phyloP scores from a whole-genome alignment of 2,329 filamentous ascomycete genomes.

The Fusarium staphyleae region DNA sequence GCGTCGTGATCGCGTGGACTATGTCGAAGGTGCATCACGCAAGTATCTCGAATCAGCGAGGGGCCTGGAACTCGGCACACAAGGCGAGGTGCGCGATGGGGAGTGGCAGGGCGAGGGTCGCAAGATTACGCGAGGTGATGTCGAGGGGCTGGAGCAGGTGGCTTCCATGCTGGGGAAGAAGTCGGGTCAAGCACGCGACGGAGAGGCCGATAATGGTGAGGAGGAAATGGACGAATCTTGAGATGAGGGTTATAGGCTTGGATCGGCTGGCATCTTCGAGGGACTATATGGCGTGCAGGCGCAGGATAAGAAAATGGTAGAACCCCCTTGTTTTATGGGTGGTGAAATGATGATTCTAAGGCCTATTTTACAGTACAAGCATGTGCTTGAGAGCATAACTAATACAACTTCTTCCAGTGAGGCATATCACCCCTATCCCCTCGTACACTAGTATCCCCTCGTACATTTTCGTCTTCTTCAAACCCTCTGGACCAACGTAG shows the following conservation, averaged over 20 bases:
- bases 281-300: constrained; percentile 23
- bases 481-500: background rate
- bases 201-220: background rate
- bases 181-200: background rate
- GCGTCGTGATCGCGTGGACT: constrained; percentile 76
- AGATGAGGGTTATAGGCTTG: background rate
- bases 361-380: constrained; percentile 22
- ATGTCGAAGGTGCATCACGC: constrained; percentile 81
- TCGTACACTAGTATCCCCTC: constrained; percentile 7
- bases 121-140: constrained; percentile 59
- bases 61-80: constrained; percentile 69
- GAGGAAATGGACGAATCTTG: constrained; percentile 44
- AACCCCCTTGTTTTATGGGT: background rate
- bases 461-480: background rate
- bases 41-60: constrained; percentile 76
- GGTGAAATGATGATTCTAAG: constrained; percentile 5
- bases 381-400: constrained; percentile 11
- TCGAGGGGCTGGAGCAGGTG: constrained; percentile 63
- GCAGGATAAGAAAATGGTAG: constrained; percentile 16
- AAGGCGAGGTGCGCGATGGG: constrained; percentile 69
- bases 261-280: background rate
- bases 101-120: constrained; percentile 67
- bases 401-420: constrained; percentile 26
- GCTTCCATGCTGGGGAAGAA: constrained; percentile 52
- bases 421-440: constrained; percentile 33